Evolutionary conservation across 345 rosid genomes (phyloP), one percentile per base, ranked within the genome.

Genomic region (Diplotaxis tenuifolia): DNA sequence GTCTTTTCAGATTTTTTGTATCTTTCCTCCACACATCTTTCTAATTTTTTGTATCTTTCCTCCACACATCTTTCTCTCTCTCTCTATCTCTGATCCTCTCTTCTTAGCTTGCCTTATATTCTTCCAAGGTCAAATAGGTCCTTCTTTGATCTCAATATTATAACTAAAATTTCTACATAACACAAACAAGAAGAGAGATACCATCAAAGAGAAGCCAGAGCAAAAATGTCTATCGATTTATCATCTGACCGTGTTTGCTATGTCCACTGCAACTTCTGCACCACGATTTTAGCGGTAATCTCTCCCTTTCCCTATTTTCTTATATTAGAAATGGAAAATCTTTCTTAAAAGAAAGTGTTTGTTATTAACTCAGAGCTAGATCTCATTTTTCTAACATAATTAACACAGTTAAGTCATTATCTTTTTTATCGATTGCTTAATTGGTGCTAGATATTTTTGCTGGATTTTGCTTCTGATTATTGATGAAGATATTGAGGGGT

Each of bases 261-360:
- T 85, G 96, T 92, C 63, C 92, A 90, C 87, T 95, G 99, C 98
- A 90, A 78, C 92, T 84, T 90, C 90, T 95, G 99, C 97, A 89
- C 87, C 91, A 92, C 97, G 78, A 83, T 90, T 72, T 80, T 95
- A 80, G 99, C 91, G 93, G 99, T 95, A 92, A 71, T 61, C 1
- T 59, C 58, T 56, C 61, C 6, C 23, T 61, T 54, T 36, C 22
- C 53, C 54, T 70, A 6, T 9, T 57, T 70, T 29, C 38, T 14
- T 32, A 2, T 9, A 40, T 15, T 19, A 16, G 5, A 2, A 52
- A 64, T 14, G 40, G 20, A 62, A 25, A 32, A 34, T 18, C 60
- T 31, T 25, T 49, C 58, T 62, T 27, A 8, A 29, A 50, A 20
- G 57, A 69, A 58, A 27, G 71, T 56, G 23, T 47, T 64, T 14